Conservation (phyloP, 495 filamentous ascomycete species). For the Penicillium steckii region DNA sequence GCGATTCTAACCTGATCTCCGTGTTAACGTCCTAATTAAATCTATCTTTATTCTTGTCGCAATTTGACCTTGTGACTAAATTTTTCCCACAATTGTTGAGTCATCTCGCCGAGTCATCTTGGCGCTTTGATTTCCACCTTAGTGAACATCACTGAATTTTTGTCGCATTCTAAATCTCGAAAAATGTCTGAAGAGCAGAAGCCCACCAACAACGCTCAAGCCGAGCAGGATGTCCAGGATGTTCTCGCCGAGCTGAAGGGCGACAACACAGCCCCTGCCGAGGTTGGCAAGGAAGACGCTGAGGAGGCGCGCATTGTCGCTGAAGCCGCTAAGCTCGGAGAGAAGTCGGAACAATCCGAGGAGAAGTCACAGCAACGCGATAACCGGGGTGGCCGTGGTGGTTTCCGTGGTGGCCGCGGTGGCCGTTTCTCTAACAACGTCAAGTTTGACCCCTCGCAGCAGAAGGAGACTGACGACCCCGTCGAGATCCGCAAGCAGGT, state of each 20-base stretch:
- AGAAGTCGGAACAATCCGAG: slow-evolving; percentile 42
- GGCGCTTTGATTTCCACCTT: not conserved
- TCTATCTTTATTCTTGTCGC: not conserved
- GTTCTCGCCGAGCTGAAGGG: slow-evolving; percentile 48
- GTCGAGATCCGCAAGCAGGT: slow-evolving; percentile 79
- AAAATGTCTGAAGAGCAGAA: slow-evolving; percentile 46
- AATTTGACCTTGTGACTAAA: not conserved
- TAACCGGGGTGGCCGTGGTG: slow-evolving; percentile 15
- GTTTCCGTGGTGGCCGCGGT: slow-evolving; percentile 8
- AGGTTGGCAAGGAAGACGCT: slow-evolving; percentile 33
- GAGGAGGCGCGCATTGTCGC: slow-evolving; percentile 47
- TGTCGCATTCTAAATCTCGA: slow-evolving; percentile 3
- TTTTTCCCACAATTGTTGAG: not conserved
- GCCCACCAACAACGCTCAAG: slow-evolving; percentile 37
- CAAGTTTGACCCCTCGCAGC: slow-evolving; percentile 64
- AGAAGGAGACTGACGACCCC: slow-evolving; percentile 67
- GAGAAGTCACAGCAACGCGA: slow-evolving; percentile 31
- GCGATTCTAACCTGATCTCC: not conserved
- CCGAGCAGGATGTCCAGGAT: slow-evolving; percentile 48
- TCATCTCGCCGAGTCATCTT: slow-evolving; percentile 2
- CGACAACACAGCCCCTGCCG: slow-evolving; percentile 27
- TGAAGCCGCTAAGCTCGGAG: slow-evolving; percentile 43
- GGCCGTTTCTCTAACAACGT: slow-evolving; percentile 39
- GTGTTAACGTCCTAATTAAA: not conserved
- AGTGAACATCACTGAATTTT: not conserved